Percentiles rank a stretch among this genome's conserved stretches.
Conservation (phyloP, 805 yeast species). For the Torulaspora gathmanii region DNA sequence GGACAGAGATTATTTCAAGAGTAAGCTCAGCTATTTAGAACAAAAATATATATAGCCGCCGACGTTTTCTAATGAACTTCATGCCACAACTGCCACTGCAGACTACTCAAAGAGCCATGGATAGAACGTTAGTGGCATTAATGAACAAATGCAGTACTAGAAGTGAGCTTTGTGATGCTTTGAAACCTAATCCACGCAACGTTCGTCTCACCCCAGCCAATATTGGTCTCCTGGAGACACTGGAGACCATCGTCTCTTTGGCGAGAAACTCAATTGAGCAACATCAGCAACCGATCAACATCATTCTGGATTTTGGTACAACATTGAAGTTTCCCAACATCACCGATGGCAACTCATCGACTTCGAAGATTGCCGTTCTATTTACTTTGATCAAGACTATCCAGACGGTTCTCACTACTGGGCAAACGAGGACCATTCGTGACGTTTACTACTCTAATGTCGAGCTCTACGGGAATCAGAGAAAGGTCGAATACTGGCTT, state of each 20-base stretch:
- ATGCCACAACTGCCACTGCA: neutral
- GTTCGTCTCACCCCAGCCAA: conserved; percentile 11
- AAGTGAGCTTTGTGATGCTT: conserved; percentile 11
- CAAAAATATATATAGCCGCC: conserved; percentile 20
- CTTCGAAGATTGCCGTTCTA: conserved; percentile 16
- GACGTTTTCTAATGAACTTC: neutral
- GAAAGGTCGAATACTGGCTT: conserved; percentile 40
- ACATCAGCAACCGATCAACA: conserved; percentile 16
- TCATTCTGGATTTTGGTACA: conserved; percentile 7
- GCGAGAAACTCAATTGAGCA: conserved; percentile 22
- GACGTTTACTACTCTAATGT: conserved; percentile 64
- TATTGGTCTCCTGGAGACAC: conserved; percentile 2
- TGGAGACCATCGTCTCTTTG: conserved; percentile 18
- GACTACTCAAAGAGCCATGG: neutral
- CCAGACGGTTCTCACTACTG: conserved; percentile 1
- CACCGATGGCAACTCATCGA: conserved; percentile 6
- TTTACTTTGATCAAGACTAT: conserved; percentile 20
- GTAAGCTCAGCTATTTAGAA: conserved; percentile 46
- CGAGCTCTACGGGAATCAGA: conserved; percentile 45
- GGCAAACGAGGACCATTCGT: conserved; percentile 35
- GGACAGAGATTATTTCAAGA: conserved; percentile 64
- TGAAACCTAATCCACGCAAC: conserved; percentile 19
- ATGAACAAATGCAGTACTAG: conserved; percentile 10
- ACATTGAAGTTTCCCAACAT: conserved; percentile 13
- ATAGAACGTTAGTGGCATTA: conserved; percentile 5